Conservation (phyloP, 768 basidiomycete genomes). For the Xerocomellus intermedius region DNA sequence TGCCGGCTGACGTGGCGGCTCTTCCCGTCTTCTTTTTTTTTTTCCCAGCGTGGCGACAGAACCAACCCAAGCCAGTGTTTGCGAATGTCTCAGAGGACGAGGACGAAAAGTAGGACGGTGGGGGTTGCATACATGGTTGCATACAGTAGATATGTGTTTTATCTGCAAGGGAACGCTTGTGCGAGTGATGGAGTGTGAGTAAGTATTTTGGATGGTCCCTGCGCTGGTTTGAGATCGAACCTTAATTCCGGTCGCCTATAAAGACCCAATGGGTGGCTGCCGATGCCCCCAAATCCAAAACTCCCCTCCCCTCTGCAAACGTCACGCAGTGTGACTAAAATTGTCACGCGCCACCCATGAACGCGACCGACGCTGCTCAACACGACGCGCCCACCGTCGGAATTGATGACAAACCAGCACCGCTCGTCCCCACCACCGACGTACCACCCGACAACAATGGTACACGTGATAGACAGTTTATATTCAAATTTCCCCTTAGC, state of each 20-base stretch:
- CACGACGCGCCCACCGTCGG: conserved; percentile 31
- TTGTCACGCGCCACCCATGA: conserved; percentile 72
- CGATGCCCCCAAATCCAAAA: conserved; percentile 65
- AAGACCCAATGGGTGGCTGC: conserved; percentile 70
- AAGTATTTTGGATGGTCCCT: conserved; percentile 56
- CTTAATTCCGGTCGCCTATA: conserved; percentile 80
- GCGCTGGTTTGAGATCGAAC: conserved; percentile 76
- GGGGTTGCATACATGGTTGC: conserved; percentile 13
- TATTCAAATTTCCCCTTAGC: conserved; percentile 33
- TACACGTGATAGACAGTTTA: conserved; percentile 39
- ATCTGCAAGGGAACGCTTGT: conserved; percentile 8
- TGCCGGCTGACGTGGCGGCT: conserved; percentile 58
- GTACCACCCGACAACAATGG: conserved; percentile 33
- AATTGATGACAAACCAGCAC: conserved; percentile 29
- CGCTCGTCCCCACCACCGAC: conserved; percentile 18
- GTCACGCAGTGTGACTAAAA: conserved; percentile 63
- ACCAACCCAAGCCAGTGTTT: conserved; percentile 87
- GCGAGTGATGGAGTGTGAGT: conserved; percentile 33
- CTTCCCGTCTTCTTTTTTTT: conserved; percentile 45
- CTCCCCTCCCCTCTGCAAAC: conserved; percentile 47
- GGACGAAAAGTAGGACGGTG: conserved; percentile 52
- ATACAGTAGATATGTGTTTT: conserved; percentile 7
- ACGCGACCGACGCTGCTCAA: conserved; percentile 41
- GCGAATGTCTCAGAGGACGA: conserved; percentile 55
- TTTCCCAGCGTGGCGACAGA: conserved; percentile 79